phyloP scores from a whole-genome alignment of 2,329 filamentous ascomycete species.

The Diaporthe ampelina region DNA sequence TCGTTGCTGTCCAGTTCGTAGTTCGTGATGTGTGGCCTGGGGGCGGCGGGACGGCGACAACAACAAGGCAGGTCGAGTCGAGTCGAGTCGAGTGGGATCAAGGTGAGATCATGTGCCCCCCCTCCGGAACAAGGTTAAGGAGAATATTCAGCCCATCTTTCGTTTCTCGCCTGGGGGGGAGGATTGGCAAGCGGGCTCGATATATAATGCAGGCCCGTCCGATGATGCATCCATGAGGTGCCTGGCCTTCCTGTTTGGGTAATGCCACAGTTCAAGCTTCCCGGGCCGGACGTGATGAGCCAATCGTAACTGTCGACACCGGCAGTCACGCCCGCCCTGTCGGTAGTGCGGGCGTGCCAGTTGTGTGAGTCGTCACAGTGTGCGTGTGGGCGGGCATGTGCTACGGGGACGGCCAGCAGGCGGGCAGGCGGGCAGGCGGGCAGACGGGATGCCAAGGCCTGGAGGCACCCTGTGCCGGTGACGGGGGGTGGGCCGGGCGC shows the following conservation, averaged over 20 bases:
- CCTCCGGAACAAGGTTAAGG: constrained; percentile 6
- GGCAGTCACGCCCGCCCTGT: constrained; percentile 26
- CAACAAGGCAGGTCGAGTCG: neutral
- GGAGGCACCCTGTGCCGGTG: constrained; percentile 18
- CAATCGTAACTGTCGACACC: constrained; percentile 35
- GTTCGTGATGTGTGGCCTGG: too few species aligned
- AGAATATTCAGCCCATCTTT: constrained; percentile 32
- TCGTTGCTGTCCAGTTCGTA: too few species aligned
- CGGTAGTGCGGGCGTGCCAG: neutral
- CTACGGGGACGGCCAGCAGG: too few species aligned
- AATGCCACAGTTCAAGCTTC: constrained; percentile 2
- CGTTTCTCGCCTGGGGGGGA: neutral
- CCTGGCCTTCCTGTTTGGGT: constrained; percentile 19
- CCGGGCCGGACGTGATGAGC: constrained; percentile 23
- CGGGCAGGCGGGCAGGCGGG: too few species aligned
- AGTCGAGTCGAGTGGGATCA: neutral
- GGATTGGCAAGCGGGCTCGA: constrained; percentile 22
- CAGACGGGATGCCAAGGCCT: constrained; percentile 17
- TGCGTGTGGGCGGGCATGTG: neutral
- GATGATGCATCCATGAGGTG: neutral
- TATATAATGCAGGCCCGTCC: constrained; percentile 24
- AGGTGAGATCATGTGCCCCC: neutral
- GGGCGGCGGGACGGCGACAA: neutral
- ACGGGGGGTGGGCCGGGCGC: constrained; percentile 1
- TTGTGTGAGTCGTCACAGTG: too few species aligned